Percentiles rank a stretch among this genome's conserved stretches.
phyloP scores from a whole-genome alignment of 306 rosid genomes.

The Vicia sativa region DNA sequence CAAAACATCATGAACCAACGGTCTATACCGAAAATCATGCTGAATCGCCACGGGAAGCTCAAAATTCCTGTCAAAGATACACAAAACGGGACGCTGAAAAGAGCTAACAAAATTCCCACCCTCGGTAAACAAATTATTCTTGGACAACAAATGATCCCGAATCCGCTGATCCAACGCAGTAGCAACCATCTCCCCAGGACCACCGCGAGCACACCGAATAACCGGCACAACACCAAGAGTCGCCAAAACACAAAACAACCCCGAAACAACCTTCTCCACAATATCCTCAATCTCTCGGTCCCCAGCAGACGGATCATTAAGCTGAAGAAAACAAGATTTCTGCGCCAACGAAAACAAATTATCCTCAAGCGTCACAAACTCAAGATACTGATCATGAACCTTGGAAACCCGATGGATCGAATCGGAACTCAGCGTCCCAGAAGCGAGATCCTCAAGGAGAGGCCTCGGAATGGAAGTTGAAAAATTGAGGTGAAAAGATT shows the following conservation, averaged over 20 bases:
- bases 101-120: slow-evolving; percentile 74
- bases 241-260: slow-evolving; percentile 87
- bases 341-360: slow-evolving; percentile 81
- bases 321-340: slow-evolving; percentile 69
- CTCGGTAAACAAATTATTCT: slow-evolving; percentile 84
- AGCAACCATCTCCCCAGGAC: slow-evolving; percentile 98
- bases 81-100: slow-evolving; percentile 88
- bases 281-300: slow-evolving; percentile 93
- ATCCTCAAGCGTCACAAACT: slow-evolving; percentile 87
- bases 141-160: slow-evolving; percentile 84
- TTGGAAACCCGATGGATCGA: slow-evolving; percentile 69
- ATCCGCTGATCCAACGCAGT: slow-evolving; percentile 83
- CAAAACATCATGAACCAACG: slow-evolving; percentile 87
- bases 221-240: slow-evolving; percentile 83
- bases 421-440: slow-evolving; percentile 75
- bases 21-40: slow-evolving; percentile 90
- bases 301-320: slow-evolving; percentile 93
- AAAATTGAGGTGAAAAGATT: slow-evolving; percentile 75
- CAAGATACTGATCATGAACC: slow-evolving; percentile 96
- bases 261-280: slow-evolving; percentile 71
- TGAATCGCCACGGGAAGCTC: slow-evolving; percentile 92
- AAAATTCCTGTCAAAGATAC: slow-evolving; percentile 84
- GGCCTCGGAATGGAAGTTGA: slow-evolving; percentile 89
- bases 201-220: slow-evolving; percentile 83
- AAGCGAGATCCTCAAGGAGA: slow-evolving; percentile 86